Base-by-base conservation (phyloP, 345 rosid genomes). In the Turnera subulata region DNA sequence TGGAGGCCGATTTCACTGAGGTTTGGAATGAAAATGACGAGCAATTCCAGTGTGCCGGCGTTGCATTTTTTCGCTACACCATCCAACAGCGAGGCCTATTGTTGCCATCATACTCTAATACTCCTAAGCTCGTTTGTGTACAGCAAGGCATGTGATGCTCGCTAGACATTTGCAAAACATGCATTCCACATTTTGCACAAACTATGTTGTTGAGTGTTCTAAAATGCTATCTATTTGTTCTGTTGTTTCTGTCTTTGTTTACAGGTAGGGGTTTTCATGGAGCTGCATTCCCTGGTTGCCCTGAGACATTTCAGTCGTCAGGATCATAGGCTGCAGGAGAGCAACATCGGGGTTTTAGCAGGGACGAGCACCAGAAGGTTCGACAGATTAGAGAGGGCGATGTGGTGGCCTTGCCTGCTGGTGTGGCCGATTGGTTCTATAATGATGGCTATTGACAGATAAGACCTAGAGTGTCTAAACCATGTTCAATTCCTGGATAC, bases 351-450 rank as follows among this genome's bases (percentile, higher is more conserved):
- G 12, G 12, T 20, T 8, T 16, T n/a, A n/a, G n/a, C 3, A 46
- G 55, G 43, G 71, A 75, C 46, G 61, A 58, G 47, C 75, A 70
- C 63, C 79, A 75, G 63, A 75, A 70, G 66, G 13, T 70, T 25
- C 40, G 64, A 7, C 59, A 4, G 11, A 0, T 83, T 59, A 47
- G 72, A 2, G 59, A 72, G 14, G 89, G 83, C 0, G 80, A 80
- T 51, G 22, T 80, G 11, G 1, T 78, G 0, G 85, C 83, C 2
- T 9, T 80, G 66, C 83, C 81, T 0, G 48, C 78, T 1, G 85
- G 85, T 26, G 69, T 56, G 1, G 51, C 76, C 40, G 71, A 78
- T 50, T 83, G 85, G 85, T 25, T 69, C 45, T 76, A 70, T 67
- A 78, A 80, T 74, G 22, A 70, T 10, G 89, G 77, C 50, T 57